Evolutionary conservation across 108 stramenopile species (phyloP), one percentile per base, ranked within the genome.

Genomic region (Cyclostephanos invisitatus): DNA sequence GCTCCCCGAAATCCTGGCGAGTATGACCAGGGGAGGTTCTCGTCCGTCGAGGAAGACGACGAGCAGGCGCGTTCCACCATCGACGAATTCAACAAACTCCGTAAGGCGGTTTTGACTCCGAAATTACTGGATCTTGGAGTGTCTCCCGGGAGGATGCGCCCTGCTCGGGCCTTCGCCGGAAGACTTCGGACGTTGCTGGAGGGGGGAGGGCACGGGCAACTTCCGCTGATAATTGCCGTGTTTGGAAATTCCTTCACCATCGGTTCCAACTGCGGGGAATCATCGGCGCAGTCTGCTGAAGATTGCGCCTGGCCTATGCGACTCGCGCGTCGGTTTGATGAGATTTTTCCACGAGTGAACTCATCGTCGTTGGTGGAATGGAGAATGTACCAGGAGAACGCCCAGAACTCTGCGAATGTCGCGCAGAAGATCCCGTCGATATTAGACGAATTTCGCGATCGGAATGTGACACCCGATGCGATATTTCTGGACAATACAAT

Each of bases 401-500:
- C 63, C 20, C 72, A 72, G 54, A 37, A 27, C 7, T 72, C 72
- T 0, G 38, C 54, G 38, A 72, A 72, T 44, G 54, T 72, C n/a
- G 54, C 54, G 12, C 72, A 72, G 36, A 62, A 53, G 55, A 22
- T 72, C 0, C 72, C 72, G 3, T 64, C 63, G 48, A 22, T 72
- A 25, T 17, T 72, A 1, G 62, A 72, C 0, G 62, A 55, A 54
- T 64, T 64, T 46, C 72, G 55, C 9, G 28, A 60, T 18, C 21
- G 36, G 14, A 72, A 62, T 24, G 40, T 25, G 15, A 44, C 72
- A 1, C 62, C 62, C 15, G 72, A 72, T 57, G 62, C 29, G 7
- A 56, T 72, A 38, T 18, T 72, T 28, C 12, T 72, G 40, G 62
- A 72, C 55, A 72, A 63, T 64, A 24, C 62, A 21, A 64, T 72